These are phyloP conservation scores for Colletotrichum graminicola DNA, from an alignment of 2,329 filamentous ascomycete species.

Conservation along the genomic window DNA sequence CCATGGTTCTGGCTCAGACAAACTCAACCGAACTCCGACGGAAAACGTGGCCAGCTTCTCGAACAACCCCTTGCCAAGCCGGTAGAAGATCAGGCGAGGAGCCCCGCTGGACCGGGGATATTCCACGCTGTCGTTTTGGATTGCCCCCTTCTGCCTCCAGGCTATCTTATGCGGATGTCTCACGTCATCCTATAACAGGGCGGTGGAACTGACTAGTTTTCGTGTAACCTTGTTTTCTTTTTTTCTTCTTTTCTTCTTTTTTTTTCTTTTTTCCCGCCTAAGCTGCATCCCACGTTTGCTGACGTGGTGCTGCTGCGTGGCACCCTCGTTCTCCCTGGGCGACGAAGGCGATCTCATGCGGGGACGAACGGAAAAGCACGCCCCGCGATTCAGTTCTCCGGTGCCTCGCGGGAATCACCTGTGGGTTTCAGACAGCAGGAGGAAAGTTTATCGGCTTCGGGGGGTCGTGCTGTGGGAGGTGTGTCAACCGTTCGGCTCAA, in stretches of 20 bases:
- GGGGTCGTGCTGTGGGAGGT: background rate
- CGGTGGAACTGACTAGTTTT: background rate
- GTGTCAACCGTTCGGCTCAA: background rate
- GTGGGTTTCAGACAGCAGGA: background rate
- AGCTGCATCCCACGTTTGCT: background rate
- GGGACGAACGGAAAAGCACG: background rate
- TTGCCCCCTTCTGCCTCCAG: background rate
- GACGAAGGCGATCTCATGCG: background rate
- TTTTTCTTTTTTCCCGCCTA: too few relatives aligned
- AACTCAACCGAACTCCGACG: slow-evolving; percentile 5
- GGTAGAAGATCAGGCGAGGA: slow-evolving; percentile 9
- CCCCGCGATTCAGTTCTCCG: background rate
- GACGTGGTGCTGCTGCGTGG: background rate
- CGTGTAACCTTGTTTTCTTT: background rate
- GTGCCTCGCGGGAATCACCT: background rate
- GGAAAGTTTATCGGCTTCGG: background rate
- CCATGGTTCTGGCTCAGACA: background rate
- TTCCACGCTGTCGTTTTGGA: slow-evolving; percentile 7
- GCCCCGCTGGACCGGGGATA: background rate
- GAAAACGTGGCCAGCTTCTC: slow-evolving; percentile 2
- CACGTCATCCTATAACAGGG: slow-evolving; percentile 7
- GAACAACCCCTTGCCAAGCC: slow-evolving; percentile 8
- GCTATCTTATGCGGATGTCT: slow-evolving; percentile 8
- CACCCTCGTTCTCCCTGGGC: too few relatives aligned
- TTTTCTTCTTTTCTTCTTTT: too few relatives aligned